phyloP scores from a whole-genome alignment of 2,329 filamentous ascomycete genomes.

The Penicillium sp. region DNA sequence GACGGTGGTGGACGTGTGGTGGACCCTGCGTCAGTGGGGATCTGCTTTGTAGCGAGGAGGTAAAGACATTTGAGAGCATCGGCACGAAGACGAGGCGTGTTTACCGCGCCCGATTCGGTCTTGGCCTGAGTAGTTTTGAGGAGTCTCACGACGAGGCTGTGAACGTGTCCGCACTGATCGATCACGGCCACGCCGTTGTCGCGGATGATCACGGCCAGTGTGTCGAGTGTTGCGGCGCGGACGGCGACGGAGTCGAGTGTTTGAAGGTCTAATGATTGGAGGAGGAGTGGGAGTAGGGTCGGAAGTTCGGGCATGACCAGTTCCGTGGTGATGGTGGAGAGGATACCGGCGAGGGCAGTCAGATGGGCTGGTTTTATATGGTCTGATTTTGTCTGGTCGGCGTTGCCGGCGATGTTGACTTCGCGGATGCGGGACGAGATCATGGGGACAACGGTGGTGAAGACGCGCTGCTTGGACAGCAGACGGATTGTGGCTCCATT shows the following conservation, averaged over 20 bases:
- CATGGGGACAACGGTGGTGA: slow-evolving; percentile 54
- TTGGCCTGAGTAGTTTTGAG: slow-evolving; percentile 42
- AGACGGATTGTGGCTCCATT: slow-evolving; percentile 60
- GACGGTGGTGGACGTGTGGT: slow-evolving; percentile 25
- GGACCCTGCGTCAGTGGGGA: slow-evolving; percentile 18
- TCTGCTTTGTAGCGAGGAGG: slow-evolving; percentile 32
- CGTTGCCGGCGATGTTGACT: slow-evolving; percentile 32
- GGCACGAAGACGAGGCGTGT: slow-evolving; percentile 29
- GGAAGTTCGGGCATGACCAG: slow-evolving; percentile 57
- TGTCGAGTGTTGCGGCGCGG: slow-evolving; percentile 57
- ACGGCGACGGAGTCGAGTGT: slow-evolving; percentile 46
- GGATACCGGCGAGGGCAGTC: slow-evolving; percentile 57
- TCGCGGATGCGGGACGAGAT: slow-evolving; percentile 51
- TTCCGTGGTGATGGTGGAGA: slow-evolving; percentile 55
- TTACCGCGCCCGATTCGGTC: slow-evolving; percentile 13
- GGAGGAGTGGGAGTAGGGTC: slow-evolving; percentile 54
- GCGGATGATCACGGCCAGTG: slow-evolving; percentile 53
- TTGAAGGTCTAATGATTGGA: slow-evolving; percentile 58
- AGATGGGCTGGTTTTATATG: slow-evolving; percentile 57
- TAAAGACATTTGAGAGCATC: slow-evolving; percentile 37
- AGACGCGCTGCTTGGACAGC: slow-evolving; percentile 60
- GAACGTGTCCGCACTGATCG: slow-evolving; percentile 51
- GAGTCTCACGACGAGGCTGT: slow-evolving; percentile 53
- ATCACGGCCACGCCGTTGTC: slow-evolving; percentile 52
- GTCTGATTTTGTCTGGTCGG: slow-evolving; percentile 24